Evolutionary conservation across 495 filamentous ascomycete genomes (phyloP), one percentile per base, ranked within the genome.

Genomic region (Talaromyces nanjingensis): DNA sequence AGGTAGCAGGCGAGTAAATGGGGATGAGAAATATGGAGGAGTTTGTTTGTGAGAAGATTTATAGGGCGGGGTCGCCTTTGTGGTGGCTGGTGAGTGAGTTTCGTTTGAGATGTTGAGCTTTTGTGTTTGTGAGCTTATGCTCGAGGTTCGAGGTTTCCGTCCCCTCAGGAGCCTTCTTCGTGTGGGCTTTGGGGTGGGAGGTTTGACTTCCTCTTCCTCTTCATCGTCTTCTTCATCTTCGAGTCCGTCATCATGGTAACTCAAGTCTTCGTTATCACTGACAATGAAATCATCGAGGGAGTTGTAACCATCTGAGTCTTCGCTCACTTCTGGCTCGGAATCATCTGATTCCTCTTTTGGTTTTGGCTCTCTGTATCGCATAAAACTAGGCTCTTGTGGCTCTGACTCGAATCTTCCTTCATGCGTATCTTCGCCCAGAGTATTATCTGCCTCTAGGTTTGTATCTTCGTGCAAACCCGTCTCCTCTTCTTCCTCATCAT

Each of bases 231-330:
- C 64, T 49, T 65, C 65, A 60, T 75, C 71, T 9, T 72, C 66
- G 18, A 78, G 73, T 62, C 69, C 68, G 24, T 70, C 69, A 6
- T 76, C 74, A 65, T 77, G 67, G 53, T 68, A 79, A 62, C 77
- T 81, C 27, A 69, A 39, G 22, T 79, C 77, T 5, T 79, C 76
- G 65, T 79, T 73, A 64, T 81, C 79, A 56, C 77, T 79, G 59
- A 79, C 79, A 68, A 81, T 74, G 59, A 80, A 81, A 53, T 76
- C 77, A 34, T 77, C 76, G 31, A 79, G 65, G 49, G 76, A 79
- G 61, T 74, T 66, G 56, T 71, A 73, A 62, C 69, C 72, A 69
- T 77, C 68, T 29, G 63, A 62, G 57, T 73, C 72, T 20, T 65
- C 67, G 31, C 39, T 49, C n/a, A 58, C 53, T 33, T 59, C 57